Evolutionary conservation across 208 protist genomes (phyloP).

Genomic region (Wallacemonas sp.): DNA sequence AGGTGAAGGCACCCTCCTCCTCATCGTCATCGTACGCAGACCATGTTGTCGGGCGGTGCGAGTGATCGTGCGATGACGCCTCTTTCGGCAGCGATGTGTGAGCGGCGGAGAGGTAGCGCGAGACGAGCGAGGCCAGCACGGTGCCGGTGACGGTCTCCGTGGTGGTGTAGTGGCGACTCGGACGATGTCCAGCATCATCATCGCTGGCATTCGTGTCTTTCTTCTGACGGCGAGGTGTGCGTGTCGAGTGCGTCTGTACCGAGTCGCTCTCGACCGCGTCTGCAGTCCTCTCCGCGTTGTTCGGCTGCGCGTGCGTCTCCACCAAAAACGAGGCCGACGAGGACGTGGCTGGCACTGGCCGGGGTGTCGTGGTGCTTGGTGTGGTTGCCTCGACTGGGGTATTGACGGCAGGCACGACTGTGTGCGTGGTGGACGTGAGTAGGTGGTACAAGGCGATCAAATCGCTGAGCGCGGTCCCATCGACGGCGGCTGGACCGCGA

Average conservation of each 20-base stretch:
- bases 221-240: neutral
- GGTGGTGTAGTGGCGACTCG: neutral
- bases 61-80: neutral
- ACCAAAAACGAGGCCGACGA: too few species aligned
- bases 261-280: too few species aligned
- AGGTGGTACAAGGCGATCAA: neutral
- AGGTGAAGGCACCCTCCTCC: too few species aligned
- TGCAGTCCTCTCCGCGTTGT: too few species aligned
- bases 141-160: neutral
- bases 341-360: too few species aligned
- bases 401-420: too few species aligned
- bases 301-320: too few species aligned
- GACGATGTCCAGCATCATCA: neutral
- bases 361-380: too few species aligned
- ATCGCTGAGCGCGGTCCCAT: conserved; percentile 1
- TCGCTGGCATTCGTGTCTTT: neutral
- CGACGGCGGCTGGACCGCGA: neutral
- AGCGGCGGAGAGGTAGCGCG: neutral
- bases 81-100: too few species aligned
- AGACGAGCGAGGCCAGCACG: neutral
- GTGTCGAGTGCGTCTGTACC: too few species aligned
- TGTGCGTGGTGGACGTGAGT: neutral
- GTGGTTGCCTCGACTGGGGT: too few species aligned
- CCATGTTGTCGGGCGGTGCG: neutral
- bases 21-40: too few species aligned